Conservation (phyloP, 768 basidiomycete species). For the Rhodotorula diobovata region DNA sequence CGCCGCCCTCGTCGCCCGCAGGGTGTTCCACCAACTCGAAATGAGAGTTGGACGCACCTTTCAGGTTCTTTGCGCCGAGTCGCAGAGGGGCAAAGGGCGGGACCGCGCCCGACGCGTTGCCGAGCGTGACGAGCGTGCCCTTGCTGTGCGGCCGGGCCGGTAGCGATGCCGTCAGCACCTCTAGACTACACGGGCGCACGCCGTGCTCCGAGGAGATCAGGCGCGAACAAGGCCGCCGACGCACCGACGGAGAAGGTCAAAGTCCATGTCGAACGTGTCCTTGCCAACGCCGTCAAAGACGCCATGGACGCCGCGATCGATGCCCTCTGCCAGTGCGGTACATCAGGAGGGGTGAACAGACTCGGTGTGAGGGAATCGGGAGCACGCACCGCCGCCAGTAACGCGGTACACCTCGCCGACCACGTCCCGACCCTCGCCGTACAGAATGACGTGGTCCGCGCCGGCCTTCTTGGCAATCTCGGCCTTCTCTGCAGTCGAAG, state of each 20-base stretch:
- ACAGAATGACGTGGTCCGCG: constrained; percentile 80
- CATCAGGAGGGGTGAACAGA: background rate
- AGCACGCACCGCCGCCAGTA: constrained; percentile 21
- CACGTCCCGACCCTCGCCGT: constrained; percentile 62
- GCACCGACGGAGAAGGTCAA: constrained; percentile 27
- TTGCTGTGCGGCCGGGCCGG: constrained; percentile 64
- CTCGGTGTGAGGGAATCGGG: background rate
- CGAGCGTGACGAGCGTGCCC: constrained; percentile 82
- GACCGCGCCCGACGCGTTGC: constrained; percentile 84
- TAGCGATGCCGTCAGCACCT: constrained; percentile 55
- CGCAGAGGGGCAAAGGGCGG: constrained; percentile 68
- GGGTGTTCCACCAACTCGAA: too few relatives aligned
- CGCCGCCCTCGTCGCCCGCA: constrained; percentile 55
- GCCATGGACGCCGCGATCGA: constrained; percentile 58
- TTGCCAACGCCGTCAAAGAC: constrained; percentile 96
- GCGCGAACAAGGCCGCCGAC: background rate
- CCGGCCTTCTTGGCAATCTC: constrained; percentile 71
- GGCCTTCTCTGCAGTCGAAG: constrained; percentile 78
- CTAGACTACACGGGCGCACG: too few relatives aligned
- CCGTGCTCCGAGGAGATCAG: background rate
- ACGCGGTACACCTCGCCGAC: constrained; percentile 54
- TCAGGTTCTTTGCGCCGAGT: constrained; percentile 75
- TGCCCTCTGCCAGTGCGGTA: constrained; percentile 41
- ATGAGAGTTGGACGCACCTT: constrained; percentile 44
- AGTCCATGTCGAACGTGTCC: constrained; percentile 65